A percentile compares a stretch with the other conserved stretches of the same genome.
Evolutionary conservation across 345 rosid genomes (phyloP).

Genomic region (Ricinus communis): DNA sequence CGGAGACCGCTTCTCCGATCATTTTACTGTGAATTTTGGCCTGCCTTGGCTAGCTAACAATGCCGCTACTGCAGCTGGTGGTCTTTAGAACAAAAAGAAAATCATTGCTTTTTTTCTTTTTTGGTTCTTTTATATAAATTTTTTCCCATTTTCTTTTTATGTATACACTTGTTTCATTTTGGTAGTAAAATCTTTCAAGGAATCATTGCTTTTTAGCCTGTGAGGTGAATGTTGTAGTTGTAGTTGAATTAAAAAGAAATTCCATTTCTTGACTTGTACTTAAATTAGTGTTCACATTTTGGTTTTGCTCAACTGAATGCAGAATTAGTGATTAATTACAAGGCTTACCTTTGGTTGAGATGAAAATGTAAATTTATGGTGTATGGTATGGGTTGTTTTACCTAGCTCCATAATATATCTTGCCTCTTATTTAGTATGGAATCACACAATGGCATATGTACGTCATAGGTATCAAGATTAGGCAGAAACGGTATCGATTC

Average conservation of each 20-base stretch:
- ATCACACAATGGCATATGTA: no score
- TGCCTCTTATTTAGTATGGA: no score
- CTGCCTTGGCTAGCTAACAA: slow-evolving; percentile 32
- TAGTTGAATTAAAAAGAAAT: background rate
- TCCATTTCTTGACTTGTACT: background rate
- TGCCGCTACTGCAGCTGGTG: slow-evolving; percentile 34
- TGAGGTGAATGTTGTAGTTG: slow-evolving; percentile 22
- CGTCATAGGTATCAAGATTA: background rate
- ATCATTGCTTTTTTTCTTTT: background rate
- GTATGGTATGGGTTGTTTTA: background rate
- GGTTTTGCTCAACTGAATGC: background rate
- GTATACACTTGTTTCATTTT: slow-evolving; percentile 14
- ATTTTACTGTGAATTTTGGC: slow-evolving; percentile 36
- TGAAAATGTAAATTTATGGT: background rate
- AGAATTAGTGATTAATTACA: slow-evolving; percentile 1
- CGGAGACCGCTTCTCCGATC: slow-evolving; percentile 50
- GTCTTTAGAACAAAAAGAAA: slow-evolving; percentile 16
- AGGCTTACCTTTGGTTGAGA: background rate
- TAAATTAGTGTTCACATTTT: background rate
- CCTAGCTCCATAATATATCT: background rate
- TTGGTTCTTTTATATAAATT: slow-evolving; percentile 3
- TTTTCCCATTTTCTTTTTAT: slow-evolving; percentile 6
- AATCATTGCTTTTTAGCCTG: slow-evolving; percentile 18
- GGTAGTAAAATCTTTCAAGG: slow-evolving; percentile 28
- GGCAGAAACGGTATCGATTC: background rate